phyloP scores from a whole-genome alignment of 768 basidiomycete genomes.

The Agrocybe pediades region DNA sequence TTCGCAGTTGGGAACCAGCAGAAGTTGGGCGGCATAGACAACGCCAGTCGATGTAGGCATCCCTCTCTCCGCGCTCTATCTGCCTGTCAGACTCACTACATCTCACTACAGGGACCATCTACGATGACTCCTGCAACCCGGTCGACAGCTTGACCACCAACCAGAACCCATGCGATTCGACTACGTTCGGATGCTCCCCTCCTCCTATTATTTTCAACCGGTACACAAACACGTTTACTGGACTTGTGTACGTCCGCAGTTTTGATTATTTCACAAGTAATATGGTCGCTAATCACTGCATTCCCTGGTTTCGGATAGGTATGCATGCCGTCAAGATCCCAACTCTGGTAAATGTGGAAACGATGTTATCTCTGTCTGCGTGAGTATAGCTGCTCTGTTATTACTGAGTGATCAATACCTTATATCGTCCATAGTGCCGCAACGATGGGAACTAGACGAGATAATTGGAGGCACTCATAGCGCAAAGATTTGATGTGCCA shows the following conservation, averaged over 20 bases:
- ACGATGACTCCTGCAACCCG: slow-evolving; percentile 25
- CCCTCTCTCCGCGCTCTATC: not conserved
- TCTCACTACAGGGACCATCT: slow-evolving; percentile 26
- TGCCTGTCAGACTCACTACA: not conserved
- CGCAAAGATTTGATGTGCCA: no score
- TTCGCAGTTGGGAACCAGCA: slow-evolving; percentile 26
- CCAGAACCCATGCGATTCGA: slow-evolving; percentile 26
- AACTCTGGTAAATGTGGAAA: slow-evolving; percentile 26
- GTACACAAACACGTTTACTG: slow-evolving; percentile 27
- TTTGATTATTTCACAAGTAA: not conserved
- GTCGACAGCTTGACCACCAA: slow-evolving; percentile 28
- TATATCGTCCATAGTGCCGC: not conserved
- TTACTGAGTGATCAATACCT: not conserved
- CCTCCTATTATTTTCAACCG: slow-evolving; percentile 27
- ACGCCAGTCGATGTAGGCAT: slow-evolving; percentile 18
- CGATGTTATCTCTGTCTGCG: slow-evolving; percentile 29
- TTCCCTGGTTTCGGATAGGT: slow-evolving; percentile 15
- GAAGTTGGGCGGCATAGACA: slow-evolving; percentile 13
- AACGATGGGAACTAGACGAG: slow-evolving; percentile 2
- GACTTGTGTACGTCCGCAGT: slow-evolving; percentile 16
- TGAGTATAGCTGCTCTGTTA: slow-evolving; percentile 13
- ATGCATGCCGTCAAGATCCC: slow-evolving; percentile 26
- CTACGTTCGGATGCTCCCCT: slow-evolving; percentile 30
- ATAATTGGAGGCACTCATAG: not conserved
- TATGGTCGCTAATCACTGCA: not conserved